Conservation (phyloP, 108 stramenopile genomes). For the Fragilaria crotonensis region DNA sequence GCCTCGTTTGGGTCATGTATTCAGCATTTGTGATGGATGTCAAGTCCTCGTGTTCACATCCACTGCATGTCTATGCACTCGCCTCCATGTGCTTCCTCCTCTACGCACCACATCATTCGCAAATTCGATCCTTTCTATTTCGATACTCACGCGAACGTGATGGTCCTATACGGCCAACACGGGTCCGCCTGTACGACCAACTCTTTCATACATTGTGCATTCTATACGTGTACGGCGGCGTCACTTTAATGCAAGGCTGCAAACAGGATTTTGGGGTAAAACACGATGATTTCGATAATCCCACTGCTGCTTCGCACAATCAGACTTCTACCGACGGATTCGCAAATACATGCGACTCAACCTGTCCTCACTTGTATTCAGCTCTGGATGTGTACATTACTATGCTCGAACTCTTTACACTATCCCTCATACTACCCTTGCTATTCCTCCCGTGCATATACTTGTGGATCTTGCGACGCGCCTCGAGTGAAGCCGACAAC, state of each 20-base stretch:
- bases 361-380: constrained; percentile 47
- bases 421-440: constrained; percentile 52
- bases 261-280: constrained; percentile 21
- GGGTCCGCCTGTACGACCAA: constrained; percentile 55
- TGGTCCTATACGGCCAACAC: constrained; percentile 45
- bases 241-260: constrained; percentile 49
- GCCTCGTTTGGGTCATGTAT: constrained; percentile 44
- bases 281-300: not conserved
- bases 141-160: constrained; percentile 47
- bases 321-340: not conserved
- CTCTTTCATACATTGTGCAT: constrained; percentile 51
- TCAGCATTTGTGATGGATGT: constrained; percentile 42
- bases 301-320: no score
- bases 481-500: constrained; percentile 31
- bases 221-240: constrained; percentile 45
- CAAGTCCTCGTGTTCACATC: constrained; percentile 34
- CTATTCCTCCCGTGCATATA: constrained; percentile 63
- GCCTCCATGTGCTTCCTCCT: constrained; percentile 25
- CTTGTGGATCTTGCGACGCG: constrained; percentile 49
- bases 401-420: constrained; percentile 43
- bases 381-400: constrained; percentile 37
- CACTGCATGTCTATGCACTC: constrained; percentile 44
- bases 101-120: constrained; percentile 48
- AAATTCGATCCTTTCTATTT: constrained; percentile 37
- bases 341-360: constrained; percentile 33